These are phyloP conservation scores for Puccinia hordei DNA, from an alignment of 1,284 basidiomycete species.

Conservation along the genomic window DNA sequence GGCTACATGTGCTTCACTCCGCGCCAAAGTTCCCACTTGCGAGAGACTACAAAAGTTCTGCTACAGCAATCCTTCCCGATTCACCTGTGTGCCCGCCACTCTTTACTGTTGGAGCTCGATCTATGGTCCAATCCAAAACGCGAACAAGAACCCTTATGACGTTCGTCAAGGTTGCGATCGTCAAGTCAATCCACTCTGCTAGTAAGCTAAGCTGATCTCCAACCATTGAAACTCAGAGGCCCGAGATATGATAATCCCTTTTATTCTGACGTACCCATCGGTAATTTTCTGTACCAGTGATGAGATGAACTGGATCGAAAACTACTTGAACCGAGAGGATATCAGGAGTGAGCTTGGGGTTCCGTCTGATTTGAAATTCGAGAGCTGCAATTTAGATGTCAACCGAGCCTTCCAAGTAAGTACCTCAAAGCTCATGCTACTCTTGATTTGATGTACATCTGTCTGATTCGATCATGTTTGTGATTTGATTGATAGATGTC, in stretches of 20 bases:
- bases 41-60: constrained; percentile 59
- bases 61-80: constrained; percentile 60
- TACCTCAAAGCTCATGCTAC: constrained; percentile 59
- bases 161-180: constrained; percentile 75
- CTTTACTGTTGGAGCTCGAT: constrained; percentile 63
- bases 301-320: constrained; percentile 77
- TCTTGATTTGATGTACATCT: constrained; percentile 60
- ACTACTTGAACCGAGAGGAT: constrained; percentile 72
- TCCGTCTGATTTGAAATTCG: constrained; percentile 66
- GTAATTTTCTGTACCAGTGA: constrained; percentile 33
- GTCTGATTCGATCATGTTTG: not conserved
- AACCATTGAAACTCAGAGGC: constrained; percentile 49
- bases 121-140: constrained; percentile 63
- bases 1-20: constrained; percentile 59
- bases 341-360: constrained; percentile 77
- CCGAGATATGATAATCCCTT: not conserved
- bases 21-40: constrained; percentile 59
- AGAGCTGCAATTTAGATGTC: constrained; percentile 65
- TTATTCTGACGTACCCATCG: not conserved
- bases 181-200: constrained; percentile 65
- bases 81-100: constrained; percentile 66
- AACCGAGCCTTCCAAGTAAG: constrained; percentile 60
- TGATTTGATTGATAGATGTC: constrained; percentile 63
- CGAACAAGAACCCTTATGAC: constrained; percentile 69
- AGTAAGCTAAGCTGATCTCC: constrained; percentile 52